These are phyloP conservation scores for Pestalotiopsis sp. DNA, from an alignment of 2,329 filamentous ascomycete species.

Conservation along the genomic window DNA sequence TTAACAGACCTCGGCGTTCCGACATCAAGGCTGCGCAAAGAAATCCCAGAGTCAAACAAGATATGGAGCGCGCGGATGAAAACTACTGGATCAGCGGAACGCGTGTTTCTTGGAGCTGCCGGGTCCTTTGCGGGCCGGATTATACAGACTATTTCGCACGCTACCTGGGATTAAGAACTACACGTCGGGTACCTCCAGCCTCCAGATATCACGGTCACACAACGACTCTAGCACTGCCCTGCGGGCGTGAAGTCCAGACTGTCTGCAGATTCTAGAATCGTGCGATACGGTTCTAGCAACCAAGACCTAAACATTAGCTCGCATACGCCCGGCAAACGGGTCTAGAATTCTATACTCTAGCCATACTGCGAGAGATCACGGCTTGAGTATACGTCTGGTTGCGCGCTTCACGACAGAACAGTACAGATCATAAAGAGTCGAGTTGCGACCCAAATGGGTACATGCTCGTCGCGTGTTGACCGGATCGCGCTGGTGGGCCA, in stretches of 20 bases:
- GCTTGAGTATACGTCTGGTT: neutral
- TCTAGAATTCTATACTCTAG: too few species aligned
- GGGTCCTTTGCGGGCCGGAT: neutral
- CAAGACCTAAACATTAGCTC: neutral
- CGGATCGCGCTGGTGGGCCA: neutral
- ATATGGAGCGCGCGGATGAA: neutral
- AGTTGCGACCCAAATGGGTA: neutral
- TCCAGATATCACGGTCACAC: neutral
- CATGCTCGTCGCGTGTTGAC: neutral
- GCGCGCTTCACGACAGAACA: neutral
- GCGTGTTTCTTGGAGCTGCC: conserved; percentile 4
- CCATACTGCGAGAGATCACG: too few species aligned
- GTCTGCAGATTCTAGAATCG: neutral
- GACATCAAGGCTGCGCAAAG: neutral
- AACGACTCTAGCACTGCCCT: neutral
- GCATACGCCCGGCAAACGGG: too few species aligned
- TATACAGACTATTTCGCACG: neutral
- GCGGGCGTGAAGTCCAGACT: neutral
- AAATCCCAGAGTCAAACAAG: neutral
- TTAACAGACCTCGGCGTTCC: neutral
- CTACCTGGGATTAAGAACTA: neutral
- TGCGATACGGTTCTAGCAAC: neutral
- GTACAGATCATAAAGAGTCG: neutral
- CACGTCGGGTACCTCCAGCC: neutral
- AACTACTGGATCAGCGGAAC: conserved; percentile 3